Base-by-base conservation (phyloP, 495 filamentous ascomycete genomes). In the Tricharina praecox region DNA sequence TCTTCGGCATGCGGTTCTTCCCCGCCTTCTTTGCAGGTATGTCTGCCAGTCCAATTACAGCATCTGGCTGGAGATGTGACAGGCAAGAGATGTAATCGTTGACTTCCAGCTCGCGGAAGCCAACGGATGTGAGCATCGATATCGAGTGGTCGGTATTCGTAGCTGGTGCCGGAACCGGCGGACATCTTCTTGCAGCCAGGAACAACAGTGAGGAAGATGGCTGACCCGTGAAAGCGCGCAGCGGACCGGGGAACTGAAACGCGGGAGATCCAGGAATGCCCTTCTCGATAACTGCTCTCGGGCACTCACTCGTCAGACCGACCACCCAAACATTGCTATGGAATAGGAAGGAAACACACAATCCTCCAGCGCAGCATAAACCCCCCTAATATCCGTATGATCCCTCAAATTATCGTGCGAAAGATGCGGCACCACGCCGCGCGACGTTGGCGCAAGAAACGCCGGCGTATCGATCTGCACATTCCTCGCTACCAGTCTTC, bases 311-410 rank as follows among this genome's bases (percentile, higher is more conserved):
- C n/a, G n/a, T n/a, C n/a, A n/a, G n/a, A n/a, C n/a, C n/a, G n/a
- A n/a, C 59, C 63, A 67, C 37, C 53, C 52, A 48, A 59, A 19
- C 16, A 39, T 21, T 8, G 49, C 19, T 15, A 43, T 4, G 23
- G 45, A 13, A 50, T 42, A 47, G 34, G 21, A 47, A 23, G 37
- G 30, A 35, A 23, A 72, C 79, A 67, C 67, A 95, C 90, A 97
- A 63, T 97, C 92, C 71, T 97, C 90, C 10, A 96, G 63, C 10
- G 81, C 84, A 48, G 85, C 67, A 62, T 88, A 93, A 20, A 85
- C 67, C 39, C 81, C 82, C 16, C 63, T 65, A 34, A 86, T 68
- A 4, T 72, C 56, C 4, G 78, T 75, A 52, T 81, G 71, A 28
- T 76, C 74, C 21, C 64, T 63, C 51, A 88, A 65, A 53, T 81